These are phyloP conservation scores for Phytomonas francai DNA, from an alignment of 208 protist genomes.

Conservation along the genomic window DNA sequence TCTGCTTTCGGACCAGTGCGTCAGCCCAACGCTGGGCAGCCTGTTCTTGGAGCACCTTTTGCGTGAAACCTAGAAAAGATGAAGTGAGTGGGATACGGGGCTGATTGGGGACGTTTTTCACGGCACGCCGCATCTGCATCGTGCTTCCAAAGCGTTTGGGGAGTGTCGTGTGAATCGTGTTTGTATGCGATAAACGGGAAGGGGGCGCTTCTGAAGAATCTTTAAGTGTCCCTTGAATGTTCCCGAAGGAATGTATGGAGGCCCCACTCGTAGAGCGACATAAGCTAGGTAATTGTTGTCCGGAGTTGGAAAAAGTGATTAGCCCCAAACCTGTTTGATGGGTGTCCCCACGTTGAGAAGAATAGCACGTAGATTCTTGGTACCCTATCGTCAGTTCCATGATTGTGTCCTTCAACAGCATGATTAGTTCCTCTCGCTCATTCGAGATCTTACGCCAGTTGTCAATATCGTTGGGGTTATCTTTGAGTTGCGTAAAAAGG, in stretches of 20 bases:
- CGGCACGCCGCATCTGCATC: conserved; percentile 36
- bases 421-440: conserved; percentile 73
- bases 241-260: background rate
- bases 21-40: conserved; percentile 85
- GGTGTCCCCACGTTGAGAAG: background rate
- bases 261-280: background rate
- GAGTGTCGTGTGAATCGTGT: conserved; percentile 18
- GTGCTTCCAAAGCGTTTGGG: conserved; percentile 59
- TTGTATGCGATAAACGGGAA: background rate
- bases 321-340: background rate
- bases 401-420: conserved; percentile 46
- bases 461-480: conserved; percentile 87
- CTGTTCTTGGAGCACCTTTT: conserved; percentile 79
- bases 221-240: background rate
- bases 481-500: conserved; percentile 81
- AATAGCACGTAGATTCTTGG: conserved; percentile 19
- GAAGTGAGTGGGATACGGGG: conserved; percentile 68
- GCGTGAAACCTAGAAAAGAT: conserved; percentile 63
- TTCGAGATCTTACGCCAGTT: conserved; percentile 89
- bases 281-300: background rate
- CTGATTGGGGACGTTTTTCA: conserved; percentile 14
- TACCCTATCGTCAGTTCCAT: conserved; percentile 78
- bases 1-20: conserved; percentile 76
- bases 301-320: background rate
- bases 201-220: background rate